Evolutionary conservation across 1,139 yeast species (phyloP), one percentile per base, ranked within the genome.

Genomic region (Pichia sp.): DNA sequence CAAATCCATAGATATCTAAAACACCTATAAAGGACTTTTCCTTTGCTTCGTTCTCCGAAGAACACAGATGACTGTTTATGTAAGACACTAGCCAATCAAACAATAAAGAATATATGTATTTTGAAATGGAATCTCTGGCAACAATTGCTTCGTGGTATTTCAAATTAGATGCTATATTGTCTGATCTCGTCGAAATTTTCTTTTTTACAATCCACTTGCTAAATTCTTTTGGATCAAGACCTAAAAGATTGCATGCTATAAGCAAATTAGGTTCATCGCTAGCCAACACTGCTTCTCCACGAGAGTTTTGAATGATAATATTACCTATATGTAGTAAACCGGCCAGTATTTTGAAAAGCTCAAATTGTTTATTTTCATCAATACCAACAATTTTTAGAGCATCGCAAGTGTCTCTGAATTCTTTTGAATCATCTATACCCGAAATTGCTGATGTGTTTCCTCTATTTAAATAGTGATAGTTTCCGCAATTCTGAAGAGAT

Each of bases 1-100:
- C 99, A 70, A 93, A 93, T 30, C 99, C 99, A 69, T 92, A 92
- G 64, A 93, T 93, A 82, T 93, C 99, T 67, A 93, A 78, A 36
- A 93, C 99, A 68, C 99, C 99, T 67, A 93, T 93, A 64, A 93
- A 93, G 1, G 90, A 81, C 56, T 79, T 75, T 51, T 86, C 80
- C 44, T 76, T 70, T 48, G 77, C 76, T 29, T 72, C 46, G 45
- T 85, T 81, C 47, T 82, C 85, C 11, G 89, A 83, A 6, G 89
- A 84, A 69, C 95, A 87, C 64, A 93, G 79, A 65, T 90, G 95
- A 38, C 77, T 67, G 69, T 93, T 93, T 63, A 92, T 89, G 60
- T 84, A 84, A 50, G 78, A 84, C 31, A 92, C 97, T 60, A 93
- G 80, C 99, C 99, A 93, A 68, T 93, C 97, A 67, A 93, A 93